Evolutionary conservation across 2,329 filamentous ascomycete genomes (phyloP).

Genomic region (Ascochyta rabiei): DNA sequence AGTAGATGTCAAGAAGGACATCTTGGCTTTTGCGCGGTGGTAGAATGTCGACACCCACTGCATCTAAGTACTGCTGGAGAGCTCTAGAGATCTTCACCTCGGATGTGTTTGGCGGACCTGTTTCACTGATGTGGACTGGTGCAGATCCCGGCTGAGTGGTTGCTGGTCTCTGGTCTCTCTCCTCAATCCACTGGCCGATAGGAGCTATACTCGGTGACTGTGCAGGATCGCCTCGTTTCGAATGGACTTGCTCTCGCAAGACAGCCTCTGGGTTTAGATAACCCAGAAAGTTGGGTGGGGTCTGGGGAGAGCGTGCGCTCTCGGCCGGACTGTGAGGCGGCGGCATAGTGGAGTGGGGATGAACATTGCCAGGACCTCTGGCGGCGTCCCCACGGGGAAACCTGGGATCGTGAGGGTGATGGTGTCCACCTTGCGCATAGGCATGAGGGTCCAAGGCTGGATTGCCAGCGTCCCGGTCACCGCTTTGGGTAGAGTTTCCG

Average conservation of each 20-base stretch:
- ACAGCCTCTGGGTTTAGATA: conserved; percentile 57
- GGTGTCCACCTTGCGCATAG: conserved; percentile 28
- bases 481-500: conserved; percentile 48
- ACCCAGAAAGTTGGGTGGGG: conserved; percentile 52
- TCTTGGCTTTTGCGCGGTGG: conserved; percentile 46
- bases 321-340: conserved; percentile 41
- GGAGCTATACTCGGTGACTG: conserved; percentile 38
- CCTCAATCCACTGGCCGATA: conserved; percentile 47
- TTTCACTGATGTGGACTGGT: conserved; percentile 36
- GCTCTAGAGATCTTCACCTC: conserved; percentile 42
- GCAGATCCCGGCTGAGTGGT: conserved; percentile 32
- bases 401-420: conserved; percentile 36
- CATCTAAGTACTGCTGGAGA: conserved; percentile 46
- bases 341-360: conserved; percentile 36
- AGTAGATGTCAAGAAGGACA: conserved; percentile 53
- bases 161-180: conserved; percentile 31
- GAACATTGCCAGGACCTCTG: conserved; percentile 28
- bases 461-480: conserved; percentile 41
- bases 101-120: conserved; percentile 39
- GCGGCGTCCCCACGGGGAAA: conserved; percentile 29
- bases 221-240: conserved; percentile 39
- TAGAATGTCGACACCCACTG: conserved; percentile 43
- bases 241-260: conserved; percentile 50
- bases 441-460: conserved; percentile 38
- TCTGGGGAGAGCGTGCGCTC: conserved; percentile 38